A percentile compares a stretch with the other conserved stretches of the same genome.
phyloP scores from a whole-genome alignment of 495 filamentous ascomycete species.

The Astrothelium subdiscretum region DNA sequence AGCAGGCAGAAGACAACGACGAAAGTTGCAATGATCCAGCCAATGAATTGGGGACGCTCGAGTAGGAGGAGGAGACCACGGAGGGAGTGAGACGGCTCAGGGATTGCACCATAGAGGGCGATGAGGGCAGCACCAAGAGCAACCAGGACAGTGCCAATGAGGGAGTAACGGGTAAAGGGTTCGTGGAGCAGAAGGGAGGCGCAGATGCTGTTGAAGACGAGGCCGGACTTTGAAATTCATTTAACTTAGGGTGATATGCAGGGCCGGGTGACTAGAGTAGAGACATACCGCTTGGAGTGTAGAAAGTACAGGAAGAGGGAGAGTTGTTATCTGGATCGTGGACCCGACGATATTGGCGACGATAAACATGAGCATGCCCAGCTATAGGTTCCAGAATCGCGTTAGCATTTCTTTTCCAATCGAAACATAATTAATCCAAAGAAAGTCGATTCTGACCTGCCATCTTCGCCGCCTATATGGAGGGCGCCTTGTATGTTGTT shows the following conservation, averaged over 20 bases:
- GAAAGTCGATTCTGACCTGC: constrained; percentile 46
- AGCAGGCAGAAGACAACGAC: constrained; percentile 60
- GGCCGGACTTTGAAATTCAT: constrained; percentile 48
- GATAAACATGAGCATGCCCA: constrained; percentile 96
- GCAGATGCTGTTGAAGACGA: constrained; percentile 98
- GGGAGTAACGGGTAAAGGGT: constrained; percentile 84
- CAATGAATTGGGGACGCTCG: constrained; percentile 60
- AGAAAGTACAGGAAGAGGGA: constrained; percentile 88
- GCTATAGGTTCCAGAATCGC: constrained; percentile 20
- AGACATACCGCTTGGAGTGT: constrained; percentile 71
- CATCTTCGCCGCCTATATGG: constrained; percentile 86
- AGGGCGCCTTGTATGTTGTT: constrained; percentile 66
- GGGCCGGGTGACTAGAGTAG: constrained; percentile 3
- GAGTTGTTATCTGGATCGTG: constrained; percentile 92
- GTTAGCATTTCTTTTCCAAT: background rate
- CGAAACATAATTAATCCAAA: background rate
- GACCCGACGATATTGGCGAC: constrained; percentile 87
- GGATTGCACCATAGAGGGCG: constrained; percentile 84
- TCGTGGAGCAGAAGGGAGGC: constrained; percentile 88
- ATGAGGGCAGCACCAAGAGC: constrained; percentile 79
- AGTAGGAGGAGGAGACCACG: constrained; percentile 71
- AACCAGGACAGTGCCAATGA: constrained; percentile 80
- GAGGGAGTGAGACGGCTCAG: constrained; percentile 86
- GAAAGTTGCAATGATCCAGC: constrained; percentile 78
- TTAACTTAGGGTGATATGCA: constrained; percentile 8